Base-by-base conservation (phyloP, 2,329 filamentous ascomycete species). In the Phialophora macrospora region DNA sequence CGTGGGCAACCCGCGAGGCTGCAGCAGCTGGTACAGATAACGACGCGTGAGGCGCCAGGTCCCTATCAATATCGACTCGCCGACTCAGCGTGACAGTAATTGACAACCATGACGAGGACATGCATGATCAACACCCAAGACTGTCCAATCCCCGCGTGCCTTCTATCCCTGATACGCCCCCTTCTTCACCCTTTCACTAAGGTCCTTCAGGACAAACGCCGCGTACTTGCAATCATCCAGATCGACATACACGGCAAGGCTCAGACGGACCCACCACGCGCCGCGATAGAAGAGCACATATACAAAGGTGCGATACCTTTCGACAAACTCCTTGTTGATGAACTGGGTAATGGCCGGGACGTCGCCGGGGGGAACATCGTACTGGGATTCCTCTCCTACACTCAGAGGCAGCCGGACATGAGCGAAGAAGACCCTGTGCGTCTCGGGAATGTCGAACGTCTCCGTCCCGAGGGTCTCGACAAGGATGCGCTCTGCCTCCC, bases 201-300 rank as follows among this genome's bases (percentile, higher is more conserved):
- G 68, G 46, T 80, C 78, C 74, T 85, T 83, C 73, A 94, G 75
- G 8, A 83, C 79, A 58, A 80, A 73, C 0, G 83, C 90, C 5
- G 84, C 84, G 84, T 85, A 90, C 74, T 89, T 85, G 73, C 94
- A 96, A 76, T 97, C 92, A 8, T 82, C 82, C 68, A 88, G 74
- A 26, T 91, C 91, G n/a, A 97, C 77, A 75, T 94, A 97, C 0
- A 94, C 84, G 81, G 96, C 92, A 12, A 86, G 91, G 74, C 90
- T 92, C 56, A 96, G 73, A 54, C 93, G 81, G 0, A 84, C 81
- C 90, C 90, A 97, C 75, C 88, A 85, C 55, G 81, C 81, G 0
- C 83, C 84, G 0, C 77, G 82, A 69, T 92, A 86, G 5, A 82
- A 76, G 63, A 87, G 86, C 1, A 90, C 73, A 0, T 88, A 82